These are phyloP conservation scores for Trametes meyenii DNA, from an alignment of 768 basidiomycete species.

Conservation along the genomic window DNA sequence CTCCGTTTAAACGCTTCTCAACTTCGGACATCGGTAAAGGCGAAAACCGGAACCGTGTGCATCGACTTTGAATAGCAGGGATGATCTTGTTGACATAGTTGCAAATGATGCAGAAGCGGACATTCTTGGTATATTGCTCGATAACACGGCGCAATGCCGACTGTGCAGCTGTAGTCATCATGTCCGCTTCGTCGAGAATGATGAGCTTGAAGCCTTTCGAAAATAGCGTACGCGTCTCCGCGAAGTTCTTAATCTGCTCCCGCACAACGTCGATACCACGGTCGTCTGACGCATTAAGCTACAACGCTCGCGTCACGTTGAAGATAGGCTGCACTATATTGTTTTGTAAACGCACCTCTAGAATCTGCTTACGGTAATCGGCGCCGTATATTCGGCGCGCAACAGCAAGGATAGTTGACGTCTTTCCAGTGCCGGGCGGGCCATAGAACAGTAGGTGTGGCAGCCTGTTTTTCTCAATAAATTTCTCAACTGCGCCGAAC, in stretches of 20 bases:
- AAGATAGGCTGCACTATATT: not conserved
- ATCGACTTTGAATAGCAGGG: slow-evolving; percentile 97
- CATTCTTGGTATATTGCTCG: slow-evolving; percentile 98
- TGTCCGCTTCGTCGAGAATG: slow-evolving; percentile 98
- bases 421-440: slow-evolving; percentile 98
- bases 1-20: slow-evolving; percentile 74
- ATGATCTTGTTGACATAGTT: slow-evolving; percentile 99
- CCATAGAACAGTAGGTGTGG: slow-evolving; percentile 98
- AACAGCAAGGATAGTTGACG: slow-evolving; percentile 94
- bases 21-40: slow-evolving; percentile 87
- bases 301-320: not conserved
- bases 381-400: slow-evolving; percentile 92
- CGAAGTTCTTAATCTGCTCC: slow-evolving; percentile 98
- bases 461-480: slow-evolving; percentile 91
- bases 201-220: slow-evolving; percentile 97
- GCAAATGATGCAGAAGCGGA: slow-evolving; percentile 99
- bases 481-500: slow-evolving; percentile 77
- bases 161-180: slow-evolving; percentile 99
- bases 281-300: slow-evolving; percentile 98
- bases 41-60: slow-evolving; percentile 96
- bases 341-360: slow-evolving; percentile 63
- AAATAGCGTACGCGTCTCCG: slow-evolving; percentile 89
- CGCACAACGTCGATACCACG: slow-evolving; percentile 98
- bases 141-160: slow-evolving; percentile 96
- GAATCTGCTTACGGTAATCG: slow-evolving; percentile 86